Base-by-base conservation (phyloP, 352 stramenopile genomes). In the Globisporangium uncinulatum region DNA sequence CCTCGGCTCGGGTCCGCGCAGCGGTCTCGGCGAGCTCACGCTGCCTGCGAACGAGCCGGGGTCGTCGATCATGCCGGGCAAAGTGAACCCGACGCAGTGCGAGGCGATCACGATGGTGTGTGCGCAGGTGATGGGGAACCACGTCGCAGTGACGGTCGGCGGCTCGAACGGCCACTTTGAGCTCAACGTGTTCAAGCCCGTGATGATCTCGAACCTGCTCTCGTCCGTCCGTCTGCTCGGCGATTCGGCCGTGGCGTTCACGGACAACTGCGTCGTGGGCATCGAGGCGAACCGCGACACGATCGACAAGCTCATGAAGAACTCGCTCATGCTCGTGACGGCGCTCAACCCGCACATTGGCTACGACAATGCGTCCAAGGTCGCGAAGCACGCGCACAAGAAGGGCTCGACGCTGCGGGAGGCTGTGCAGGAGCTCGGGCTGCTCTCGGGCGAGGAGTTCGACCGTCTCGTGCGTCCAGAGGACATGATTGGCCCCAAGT, bases 161-260 rank as follows among this genome's bases (percentile, higher is more conserved):
- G 94, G 94, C 37, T 85, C 86, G 44, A 95, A 98, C 68, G 96
- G 96, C 61, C 94, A 98, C 59, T 98, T 99, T 67, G 94, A 99
- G 73, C 78, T 99, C 20, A 99, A 99, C 69, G 94, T 98, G 36
- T 98, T 98, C 77, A 98, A 98, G 73, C 96, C 96, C 15, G 85
- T 99, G 46, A 99, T 99, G 90, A 91, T 92, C 52, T 82, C 79
- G 46, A 97, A 97, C 61, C 59, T 89, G 45, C 66, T 92, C 51
- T 85, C 70, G 34, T 89, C 77, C 8, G 81, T 91, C 51, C 73
- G 77, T 36, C 67, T 98, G 21, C 76, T 98, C 56, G 94, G 91
- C 31, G 91, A 98, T 74, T 85, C 85, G 34, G 74, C 72, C 51
- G 63, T 66, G 31, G 87, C 73, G 52, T 98, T 98, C 72, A 88